These are phyloP conservation scores for Oryza rufipogon DNA, from an alignment of 176 grass and related monocot genomes.

Conservation along the genomic window DNA sequence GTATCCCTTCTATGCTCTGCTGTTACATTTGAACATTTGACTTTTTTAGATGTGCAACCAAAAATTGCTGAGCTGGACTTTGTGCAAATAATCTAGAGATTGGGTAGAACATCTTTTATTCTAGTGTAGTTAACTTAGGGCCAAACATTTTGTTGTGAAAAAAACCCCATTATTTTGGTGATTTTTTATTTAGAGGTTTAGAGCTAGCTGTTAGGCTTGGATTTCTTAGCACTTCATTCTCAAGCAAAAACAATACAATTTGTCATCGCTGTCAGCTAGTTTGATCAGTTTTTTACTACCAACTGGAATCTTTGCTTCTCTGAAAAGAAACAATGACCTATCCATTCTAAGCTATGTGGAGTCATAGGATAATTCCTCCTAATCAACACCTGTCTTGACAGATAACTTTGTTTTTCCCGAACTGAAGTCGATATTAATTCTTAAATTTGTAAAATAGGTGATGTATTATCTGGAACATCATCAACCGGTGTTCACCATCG, in stretches of 20 bases:
- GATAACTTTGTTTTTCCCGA: slow-evolving; percentile 16
- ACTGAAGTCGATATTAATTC: background rate
- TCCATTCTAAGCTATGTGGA: background rate
- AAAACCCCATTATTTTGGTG: background rate
- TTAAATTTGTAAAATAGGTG: slow-evolving; percentile 52
- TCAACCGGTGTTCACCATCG: slow-evolving; percentile 65
- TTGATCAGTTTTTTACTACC: background rate
- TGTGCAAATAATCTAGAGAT: no score
- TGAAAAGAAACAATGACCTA: background rate
- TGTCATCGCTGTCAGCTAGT: background rate
- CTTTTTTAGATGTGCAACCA: slow-evolving; percentile 8
- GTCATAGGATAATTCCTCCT: background rate
- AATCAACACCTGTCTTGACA: background rate
- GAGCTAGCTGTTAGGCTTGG: slow-evolving; percentile 5
- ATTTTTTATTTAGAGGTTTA: background rate
- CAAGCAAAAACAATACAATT: slow-evolving; percentile 19
- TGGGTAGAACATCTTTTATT: background rate
- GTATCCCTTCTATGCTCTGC: slow-evolving; percentile 49
- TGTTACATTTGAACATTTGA: slow-evolving; percentile 20
- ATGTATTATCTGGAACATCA: slow-evolving; percentile 95
- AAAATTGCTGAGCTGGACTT: background rate
- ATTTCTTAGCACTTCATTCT: slow-evolving; percentile 18
- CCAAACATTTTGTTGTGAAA: background rate
- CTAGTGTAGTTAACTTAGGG: background rate
- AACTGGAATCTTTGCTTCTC: slow-evolving; percentile 1